A percentile compares a stretch with the other conserved stretches of the same genome.
These are phyloP conservation scores for Mucor plumbeus DNA, from an alignment of 371 early-diverging fungal genomes.

Conservation along the genomic window DNA sequence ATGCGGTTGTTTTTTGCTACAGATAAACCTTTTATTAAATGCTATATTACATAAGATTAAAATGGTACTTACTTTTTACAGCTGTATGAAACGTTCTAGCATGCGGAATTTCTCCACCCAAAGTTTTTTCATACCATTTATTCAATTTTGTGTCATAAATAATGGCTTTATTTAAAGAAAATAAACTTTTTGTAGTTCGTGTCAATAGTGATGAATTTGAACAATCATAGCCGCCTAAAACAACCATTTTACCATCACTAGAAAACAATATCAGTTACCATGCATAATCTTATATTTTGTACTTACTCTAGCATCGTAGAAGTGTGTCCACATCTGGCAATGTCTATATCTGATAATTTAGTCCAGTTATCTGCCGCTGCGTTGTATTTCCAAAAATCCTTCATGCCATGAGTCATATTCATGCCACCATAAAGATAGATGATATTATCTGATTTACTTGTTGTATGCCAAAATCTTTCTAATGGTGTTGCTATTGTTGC, in stretches of 20 bases:
- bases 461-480: slow-evolving; percentile 42
- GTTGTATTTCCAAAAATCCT: slow-evolving; percentile 28
- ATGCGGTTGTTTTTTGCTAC: slow-evolving; percentile 30
- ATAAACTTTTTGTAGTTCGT: slow-evolving; percentile 8
- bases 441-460: neutral
- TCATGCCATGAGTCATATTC: slow-evolving; percentile 27
- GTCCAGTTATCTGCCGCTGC: neutral
- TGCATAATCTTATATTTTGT: neutral
- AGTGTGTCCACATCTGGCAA: slow-evolving; percentile 38
- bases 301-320: slow-evolving; percentile 37
- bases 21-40: neutral
- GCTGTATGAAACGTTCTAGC: slow-evolving; percentile 40
- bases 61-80: slow-evolving; percentile 31
- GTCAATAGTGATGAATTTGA: neutral
- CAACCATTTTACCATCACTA: slow-evolving; percentile 37
- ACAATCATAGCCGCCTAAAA: slow-evolving; percentile 40
- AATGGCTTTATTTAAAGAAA: slow-evolving; percentile 23
- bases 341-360: neutral
- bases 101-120: slow-evolving; percentile 29
- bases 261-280: neutral
- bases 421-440: slow-evolving; percentile 38
- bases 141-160: slow-evolving; percentile 23
- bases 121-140: slow-evolving; percentile 28
- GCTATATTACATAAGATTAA: no score
- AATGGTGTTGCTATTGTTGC: slow-evolving; percentile 19